These are phyloP conservation scores for Botryococcus braunii DNA, from an alignment of 163 green algal species.

Conservation along the genomic window DNA sequence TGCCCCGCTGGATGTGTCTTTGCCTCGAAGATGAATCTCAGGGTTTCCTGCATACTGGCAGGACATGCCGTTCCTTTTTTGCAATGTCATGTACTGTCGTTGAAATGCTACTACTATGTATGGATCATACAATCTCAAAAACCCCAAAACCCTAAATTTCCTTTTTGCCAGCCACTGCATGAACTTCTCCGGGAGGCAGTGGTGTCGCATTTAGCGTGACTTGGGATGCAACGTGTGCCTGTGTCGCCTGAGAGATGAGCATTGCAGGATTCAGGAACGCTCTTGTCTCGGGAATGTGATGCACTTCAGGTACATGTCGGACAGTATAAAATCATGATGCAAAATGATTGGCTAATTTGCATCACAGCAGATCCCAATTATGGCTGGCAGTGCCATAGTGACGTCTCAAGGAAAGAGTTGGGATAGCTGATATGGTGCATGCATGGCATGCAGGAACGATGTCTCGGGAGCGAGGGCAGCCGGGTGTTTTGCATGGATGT, in stretches of 20 bases:
- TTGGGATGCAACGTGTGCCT: no score
- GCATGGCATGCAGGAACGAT: conserved; percentile 41
- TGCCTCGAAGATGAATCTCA: background rate
- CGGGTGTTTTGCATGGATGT: conserved; percentile 59
- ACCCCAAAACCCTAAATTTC: no score
- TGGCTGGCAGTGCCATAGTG: background rate
- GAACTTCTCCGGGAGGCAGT: no score
- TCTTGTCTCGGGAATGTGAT: background rate
- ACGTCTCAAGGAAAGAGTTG: background rate
- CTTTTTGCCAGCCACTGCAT: no score
- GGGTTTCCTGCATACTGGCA: background rate
- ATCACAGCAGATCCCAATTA: background rate
- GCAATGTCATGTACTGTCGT: background rate
- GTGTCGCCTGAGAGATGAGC: no score
- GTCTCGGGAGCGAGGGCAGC: conserved; percentile 46
- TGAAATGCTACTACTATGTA: no score
- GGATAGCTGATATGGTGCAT: background rate
- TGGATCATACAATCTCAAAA: no score
- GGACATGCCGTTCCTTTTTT: background rate
- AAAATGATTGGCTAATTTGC: no score
- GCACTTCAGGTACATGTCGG: background rate
- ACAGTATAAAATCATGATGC: no score
- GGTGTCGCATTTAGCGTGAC: no score
- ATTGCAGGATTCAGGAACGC: background rate
- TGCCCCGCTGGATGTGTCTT: background rate